Conservation (phyloP, 2,329 filamentous ascomycete genomes). For the Boeremia lycopersici region DNA sequence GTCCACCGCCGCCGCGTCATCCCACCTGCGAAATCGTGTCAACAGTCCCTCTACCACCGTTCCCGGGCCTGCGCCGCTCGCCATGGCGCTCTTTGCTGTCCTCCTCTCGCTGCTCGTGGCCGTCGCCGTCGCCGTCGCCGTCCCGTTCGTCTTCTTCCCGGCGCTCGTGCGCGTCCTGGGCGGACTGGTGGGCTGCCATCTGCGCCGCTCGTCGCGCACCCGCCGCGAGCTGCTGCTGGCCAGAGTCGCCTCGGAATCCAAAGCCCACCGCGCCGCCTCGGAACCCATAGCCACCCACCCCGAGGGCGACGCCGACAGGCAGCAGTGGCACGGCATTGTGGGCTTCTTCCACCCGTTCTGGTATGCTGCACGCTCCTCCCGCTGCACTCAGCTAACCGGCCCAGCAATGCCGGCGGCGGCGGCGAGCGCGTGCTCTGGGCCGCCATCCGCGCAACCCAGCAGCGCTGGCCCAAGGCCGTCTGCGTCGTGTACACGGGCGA, state of each 20-base stretch:
- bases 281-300: conserved; percentile 24
- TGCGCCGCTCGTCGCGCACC: conserved; percentile 41
- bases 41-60: conserved; percentile 13
- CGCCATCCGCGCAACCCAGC: conserved; percentile 88
- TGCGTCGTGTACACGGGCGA: conserved; percentile 96
- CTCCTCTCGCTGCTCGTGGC: conserved; percentile 37
- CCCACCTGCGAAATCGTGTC: conserved; percentile 29
- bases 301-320: conserved; percentile 60
- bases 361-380: conserved; percentile 55
- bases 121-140: conserved; percentile 21
- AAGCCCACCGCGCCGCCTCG: conserved; percentile 28
- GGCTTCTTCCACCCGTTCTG: conserved; percentile 99
- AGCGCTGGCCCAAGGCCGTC: conserved; percentile 83
- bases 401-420: conserved; percentile 92
- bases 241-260: conserved; percentile 40
- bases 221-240: conserved; percentile 43
- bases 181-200: conserved; percentile 35
- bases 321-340: conserved; percentile 85
- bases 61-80: conserved; percentile 21
- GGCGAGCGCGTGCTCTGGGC: conserved; percentile 97
- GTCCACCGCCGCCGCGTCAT: conserved; percentile 34
- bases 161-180: conserved; percentile 36
- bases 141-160: conserved; percentile 34
- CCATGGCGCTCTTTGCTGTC: conserved; percentile 35
- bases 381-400: conserved; percentile 24